Evolutionary conservation across 352 stramenopile species (phyloP), one percentile per base, ranked within the genome.

Genomic region (Phytophthora fragariaefolia): DNA sequence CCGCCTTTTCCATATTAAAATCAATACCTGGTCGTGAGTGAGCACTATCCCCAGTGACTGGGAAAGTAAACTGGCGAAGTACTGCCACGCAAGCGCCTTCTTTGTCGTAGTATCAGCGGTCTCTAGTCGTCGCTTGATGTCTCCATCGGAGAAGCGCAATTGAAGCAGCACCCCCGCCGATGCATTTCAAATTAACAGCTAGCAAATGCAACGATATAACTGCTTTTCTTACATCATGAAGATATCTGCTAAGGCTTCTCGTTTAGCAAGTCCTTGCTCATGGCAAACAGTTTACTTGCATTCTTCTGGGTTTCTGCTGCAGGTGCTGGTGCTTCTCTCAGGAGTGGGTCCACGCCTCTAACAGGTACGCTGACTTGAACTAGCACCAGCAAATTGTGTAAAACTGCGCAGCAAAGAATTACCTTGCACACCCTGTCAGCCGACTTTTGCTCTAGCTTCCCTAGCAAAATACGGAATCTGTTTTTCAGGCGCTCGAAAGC

Each of bases 401-500:
- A 47, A 10, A 47, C n/a, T 12, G n/a, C 49, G 38, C 49, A 45
- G 5, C 49, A 10, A 3, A 56, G 15, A 23, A 45, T 45, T 9
- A 56, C 28, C 6, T 56, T 56, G 49, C 49, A 56, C 27, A 45
- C 18, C 9, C 12, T 27, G 3, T 2, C 51, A 24, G 56, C 38
- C 2, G 48, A 38, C 23, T 67, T 59, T 18, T 60, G 59, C 28
- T 67, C 49, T 3, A 67, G 20, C 15, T 60, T 67, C 8, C 27
- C 59, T 17, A 60, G 10, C 23, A 62, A 47, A 18, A 63, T 38
- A 1, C 59, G 27, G 17, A 63, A 69, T 7, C 51, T n/a, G 23
- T 62, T 69, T 26, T 63, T 69, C 1, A 69, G n/a, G 8, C 60
- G 60, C 8, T 45, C 45, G 40, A 69, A 63, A 27, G 60, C 52